Percentiles rank a stretch among this genome's conserved stretches.
Conservation (phyloP, 2,329 filamentous ascomycete species). For the Pseudocercospora crystallina region DNA sequence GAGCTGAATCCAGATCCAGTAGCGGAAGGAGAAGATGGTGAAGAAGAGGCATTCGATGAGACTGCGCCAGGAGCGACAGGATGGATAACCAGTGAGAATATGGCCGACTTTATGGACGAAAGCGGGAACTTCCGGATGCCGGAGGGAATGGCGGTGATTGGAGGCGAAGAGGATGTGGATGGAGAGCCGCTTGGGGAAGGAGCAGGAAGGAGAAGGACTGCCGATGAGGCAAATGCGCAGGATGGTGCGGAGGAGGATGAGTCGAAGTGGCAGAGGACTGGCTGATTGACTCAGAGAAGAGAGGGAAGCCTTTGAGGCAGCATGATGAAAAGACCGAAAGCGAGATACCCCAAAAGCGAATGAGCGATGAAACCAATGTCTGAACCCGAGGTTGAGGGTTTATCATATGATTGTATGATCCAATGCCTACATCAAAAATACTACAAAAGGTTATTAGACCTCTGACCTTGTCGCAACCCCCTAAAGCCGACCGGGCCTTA, state of each 20-base stretch:
- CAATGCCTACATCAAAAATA: no score
- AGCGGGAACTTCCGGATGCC: conserved; percentile 78
- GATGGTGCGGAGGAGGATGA: conserved; percentile 37
- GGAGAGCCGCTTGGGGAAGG: conserved; percentile 35
- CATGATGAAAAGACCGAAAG: no score
- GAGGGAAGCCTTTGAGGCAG: background rate
- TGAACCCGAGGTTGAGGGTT: no score
- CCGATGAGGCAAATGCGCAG: conserved; percentile 48
- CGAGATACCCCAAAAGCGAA: no score
- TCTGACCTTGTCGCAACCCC: no score
- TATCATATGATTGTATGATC: no score
- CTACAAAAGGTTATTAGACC: no score
- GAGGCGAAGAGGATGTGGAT: conserved; percentile 48
- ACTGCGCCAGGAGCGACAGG: conserved; percentile 72
- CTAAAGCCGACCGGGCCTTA: no score
- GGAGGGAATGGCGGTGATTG: conserved; percentile 62
- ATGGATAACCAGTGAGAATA: conserved; percentile 91
- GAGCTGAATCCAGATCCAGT: conserved; percentile 72
- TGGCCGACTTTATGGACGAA: conserved; percentile 77
- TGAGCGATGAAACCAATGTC: no score
- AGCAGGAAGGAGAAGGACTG: conserved; percentile 34
- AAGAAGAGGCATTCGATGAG: conserved; percentile 42
- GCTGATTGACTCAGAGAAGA: conserved; percentile 31
- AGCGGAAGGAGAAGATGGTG: conserved; percentile 50
- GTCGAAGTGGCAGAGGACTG: conserved; percentile 56